Evolutionary conservation across 768 basidiomycete genomes (phyloP), one percentile per base, ranked within the genome.

Genomic region (Lactarius quietus): DNA sequence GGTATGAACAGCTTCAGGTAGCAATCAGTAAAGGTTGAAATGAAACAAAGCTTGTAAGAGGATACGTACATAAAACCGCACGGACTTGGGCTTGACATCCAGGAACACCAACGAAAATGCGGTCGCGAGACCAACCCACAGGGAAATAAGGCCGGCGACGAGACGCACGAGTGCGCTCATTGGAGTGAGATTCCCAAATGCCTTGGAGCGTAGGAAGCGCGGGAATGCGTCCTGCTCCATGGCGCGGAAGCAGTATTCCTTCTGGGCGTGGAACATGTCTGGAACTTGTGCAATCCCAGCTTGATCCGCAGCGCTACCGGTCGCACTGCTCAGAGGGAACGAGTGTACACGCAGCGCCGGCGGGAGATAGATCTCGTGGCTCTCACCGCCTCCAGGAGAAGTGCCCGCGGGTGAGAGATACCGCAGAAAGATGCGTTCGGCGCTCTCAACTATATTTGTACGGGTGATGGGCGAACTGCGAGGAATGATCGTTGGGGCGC

Each of bases 331-430:
- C 61, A 94, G 81, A 3, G 95, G 94, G 81, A 99, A 98, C 29
- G 84, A 82, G 76, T 95, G 87, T 72, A 98, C 88, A 57, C 97
- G 92, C 52, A 99, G 84, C 28, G 92, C 84, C 1, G 95, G 92
- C 0, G 97, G 97, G 23, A 99, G 88, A 75, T 98, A 98, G 57
- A 99, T 95, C 80, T 98, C 96, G 75, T 98, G 96, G 76, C 94
- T 95, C 74, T 95, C 92, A 15, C 86, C 85, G 18, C 89, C 86
- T 68, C 90, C 86, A 8, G 89, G 84, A 20, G 86, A 83, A 73
- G 86, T 88, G n/a, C 82, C 84, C 38, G 85, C 86, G 6, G 89
- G 91, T 6, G 90, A 89, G 65, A 99, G 88, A 78, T 98, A 98
- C 60, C 95, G 89, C 74, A 89, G 89, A 80, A 88, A 98, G 70